Conservation (phyloP, 345 rosid species). For the Lepidium africanum region DNA sequence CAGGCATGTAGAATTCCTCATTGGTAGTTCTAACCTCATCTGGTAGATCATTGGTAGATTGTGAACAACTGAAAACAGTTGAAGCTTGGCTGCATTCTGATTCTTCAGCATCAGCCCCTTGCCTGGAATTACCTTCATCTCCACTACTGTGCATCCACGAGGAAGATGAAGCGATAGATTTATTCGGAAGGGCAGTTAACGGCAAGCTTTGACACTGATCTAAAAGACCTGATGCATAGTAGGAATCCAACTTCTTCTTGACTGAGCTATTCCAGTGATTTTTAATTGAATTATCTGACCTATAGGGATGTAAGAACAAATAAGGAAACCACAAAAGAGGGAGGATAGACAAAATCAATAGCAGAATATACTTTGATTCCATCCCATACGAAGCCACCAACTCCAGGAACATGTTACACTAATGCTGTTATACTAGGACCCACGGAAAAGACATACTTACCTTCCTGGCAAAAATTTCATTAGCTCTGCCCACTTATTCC, state of each 20-base stretch:
- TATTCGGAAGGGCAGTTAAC: conserved; percentile 47
- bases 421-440: background rate
- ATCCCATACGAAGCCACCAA: background rate
- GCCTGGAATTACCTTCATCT: conserved; percentile 53
- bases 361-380: background rate
- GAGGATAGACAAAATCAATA: background rate
- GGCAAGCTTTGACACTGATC: conserved; percentile 69
- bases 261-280: conserved; percentile 99
- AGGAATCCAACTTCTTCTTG: conserved; percentile 93
- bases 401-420: background rate
- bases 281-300: conserved; percentile 98
- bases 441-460: conserved; percentile 33
- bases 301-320: conserved; percentile 38
- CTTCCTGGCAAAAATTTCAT: conserved; percentile 97
- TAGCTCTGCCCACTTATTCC: conserved; percentile 99
- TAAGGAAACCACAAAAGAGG: background rate
- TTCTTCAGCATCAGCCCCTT: conserved; percentile 53
- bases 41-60: conserved; percentile 49
- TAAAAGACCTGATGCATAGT: conserved; percentile 80
- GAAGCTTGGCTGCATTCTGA: conserved; percentile 96
- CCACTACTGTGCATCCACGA: conserved; percentile 57
- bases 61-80: conserved; percentile 45
- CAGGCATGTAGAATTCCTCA: conserved; percentile 42
- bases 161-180: conserved; percentile 47
- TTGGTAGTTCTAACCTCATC: conserved; percentile 33